Evolutionary conservation across 441 rosid genomes (phyloP).

Genomic region (Viola pubescens): DNA sequence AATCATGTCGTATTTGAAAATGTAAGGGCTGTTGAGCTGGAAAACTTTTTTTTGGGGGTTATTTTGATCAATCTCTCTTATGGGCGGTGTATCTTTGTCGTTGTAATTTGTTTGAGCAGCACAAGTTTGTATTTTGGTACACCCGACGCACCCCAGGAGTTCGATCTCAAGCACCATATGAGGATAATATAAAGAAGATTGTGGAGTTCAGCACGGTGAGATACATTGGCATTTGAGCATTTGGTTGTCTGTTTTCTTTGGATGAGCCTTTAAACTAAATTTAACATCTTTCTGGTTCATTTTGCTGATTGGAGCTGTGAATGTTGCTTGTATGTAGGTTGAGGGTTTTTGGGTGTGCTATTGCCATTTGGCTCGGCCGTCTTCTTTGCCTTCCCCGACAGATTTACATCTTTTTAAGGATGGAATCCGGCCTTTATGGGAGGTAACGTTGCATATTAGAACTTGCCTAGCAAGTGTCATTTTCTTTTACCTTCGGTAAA

Average conservation of each 20-base stretch:
- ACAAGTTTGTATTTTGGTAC: slow-evolving; percentile 86
- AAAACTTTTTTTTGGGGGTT: background rate
- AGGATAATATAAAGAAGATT: slow-evolving; percentile 90
- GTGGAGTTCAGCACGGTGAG: slow-evolving; percentile 86
- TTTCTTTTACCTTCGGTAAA: slow-evolving; percentile 6
- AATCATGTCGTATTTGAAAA: background rate
- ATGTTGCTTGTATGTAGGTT: slow-evolving; percentile 38
- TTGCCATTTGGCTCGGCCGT: slow-evolving; percentile 85
- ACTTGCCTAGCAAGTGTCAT: background rate
- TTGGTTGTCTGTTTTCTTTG: background rate
- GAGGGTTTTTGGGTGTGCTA: slow-evolving; percentile 95
- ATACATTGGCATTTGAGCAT: slow-evolving; percentile 5
- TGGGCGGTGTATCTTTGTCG: slow-evolving; percentile 7
- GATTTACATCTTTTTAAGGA: slow-evolving; percentile 95
- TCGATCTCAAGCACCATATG: slow-evolving; percentile 77
- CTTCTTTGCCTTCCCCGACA: slow-evolving; percentile 84
- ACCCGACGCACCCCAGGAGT: slow-evolving; percentile 91
- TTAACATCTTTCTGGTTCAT: slow-evolving; percentile 13
- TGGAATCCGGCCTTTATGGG: slow-evolving; percentile 91
- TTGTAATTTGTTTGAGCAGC: slow-evolving; percentile 32
- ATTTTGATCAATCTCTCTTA: background rate
- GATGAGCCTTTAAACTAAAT: background rate
- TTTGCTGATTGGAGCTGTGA: slow-evolving; percentile 14
- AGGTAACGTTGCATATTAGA: slow-evolving; percentile 38
- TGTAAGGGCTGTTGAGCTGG: no score